Conservation (phyloP, 495 filamentous ascomycete species). For the Baudoinia panamericana region DNA sequence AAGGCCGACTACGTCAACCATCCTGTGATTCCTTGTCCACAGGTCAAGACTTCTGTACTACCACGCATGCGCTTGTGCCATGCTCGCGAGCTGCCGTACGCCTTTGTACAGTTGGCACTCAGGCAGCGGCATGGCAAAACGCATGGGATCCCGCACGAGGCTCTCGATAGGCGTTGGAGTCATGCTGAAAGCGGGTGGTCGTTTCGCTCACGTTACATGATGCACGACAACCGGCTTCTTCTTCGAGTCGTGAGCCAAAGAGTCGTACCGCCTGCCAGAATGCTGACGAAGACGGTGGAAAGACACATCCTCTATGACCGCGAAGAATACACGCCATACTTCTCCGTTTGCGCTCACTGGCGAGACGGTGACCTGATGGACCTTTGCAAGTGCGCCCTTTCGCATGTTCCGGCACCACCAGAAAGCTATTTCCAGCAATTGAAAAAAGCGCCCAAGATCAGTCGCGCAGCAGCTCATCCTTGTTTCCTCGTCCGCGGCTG, state of each 20-base stretch:
- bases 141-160: conserved; percentile 35
- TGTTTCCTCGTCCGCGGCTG: conserved; percentile 39
- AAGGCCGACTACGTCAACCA: conserved; percentile 37
- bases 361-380: conserved; percentile 44
- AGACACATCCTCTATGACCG: conserved; percentile 43
- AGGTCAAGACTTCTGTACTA: conserved; percentile 31
- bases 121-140: conserved; percentile 32
- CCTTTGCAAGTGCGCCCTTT: conserved; percentile 45
- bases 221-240: conserved; percentile 39
- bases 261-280: conserved; percentile 31
- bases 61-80: conserved; percentile 40
- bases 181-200: conserved; percentile 35
- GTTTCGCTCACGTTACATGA: conserved; percentile 36
- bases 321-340: conserved; percentile 47
- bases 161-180: conserved; percentile 39
- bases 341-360: conserved; percentile 48
- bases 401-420: conserved; percentile 39
- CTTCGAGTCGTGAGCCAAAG: conserved; percentile 38
- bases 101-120: conserved; percentile 41
- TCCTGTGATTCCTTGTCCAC: conserved; percentile 41
- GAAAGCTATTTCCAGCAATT: conserved; percentile 17
- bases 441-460: conserved; percentile 26
- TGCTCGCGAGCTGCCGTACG: conserved; percentile 38
- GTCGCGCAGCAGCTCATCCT: conserved; percentile 28
- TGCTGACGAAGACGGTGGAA: conserved; percentile 33